These are phyloP conservation scores for Talaromyces thailandensis DNA, from an alignment of 495 filamentous ascomycete species.

Conservation along the genomic window DNA sequence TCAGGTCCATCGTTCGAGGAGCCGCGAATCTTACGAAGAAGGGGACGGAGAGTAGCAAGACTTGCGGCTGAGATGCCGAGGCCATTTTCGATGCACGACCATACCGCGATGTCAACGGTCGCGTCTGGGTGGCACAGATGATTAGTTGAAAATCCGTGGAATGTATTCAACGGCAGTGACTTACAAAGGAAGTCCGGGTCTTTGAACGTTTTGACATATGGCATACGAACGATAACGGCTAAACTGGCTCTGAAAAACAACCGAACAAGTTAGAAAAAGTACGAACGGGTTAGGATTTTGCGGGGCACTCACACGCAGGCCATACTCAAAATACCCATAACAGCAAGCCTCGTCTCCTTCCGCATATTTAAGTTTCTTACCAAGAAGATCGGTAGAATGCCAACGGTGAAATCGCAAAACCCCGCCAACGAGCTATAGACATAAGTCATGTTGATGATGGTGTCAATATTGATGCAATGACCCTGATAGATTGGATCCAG, in stretches of 20 bases:
- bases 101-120: conserved; percentile 33
- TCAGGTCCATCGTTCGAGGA: conserved; percentile 11
- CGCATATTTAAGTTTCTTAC: conserved; percentile 30
- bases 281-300: background rate
- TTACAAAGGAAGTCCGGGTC: conserved; percentile 33
- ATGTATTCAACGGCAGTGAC: background rate
- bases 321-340: conserved; percentile 34
- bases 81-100: conserved; percentile 36
- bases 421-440: conserved; percentile 33
- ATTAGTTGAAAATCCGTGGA: background rate
- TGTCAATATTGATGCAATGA: conserved; percentile 26
- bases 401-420: conserved; percentile 19
- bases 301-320: conserved; percentile 32
- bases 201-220: conserved; percentile 28
- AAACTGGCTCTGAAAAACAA: conserved; percentile 23
- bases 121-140: conserved; percentile 14
- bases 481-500: conserved; percentile 22
- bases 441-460: conserved; percentile 30
- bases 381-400: conserved; percentile 29
- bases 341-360: conserved; percentile 25
- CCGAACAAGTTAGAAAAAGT: background rate
- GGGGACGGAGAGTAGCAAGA: conserved; percentile 37
- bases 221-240: conserved; percentile 32
- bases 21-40: conserved; percentile 29
- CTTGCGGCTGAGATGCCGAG: conserved; percentile 38